phyloP scores from a whole-genome alignment of 129 eudicot genomes.

The Chrysanthemum makinoi region DNA sequence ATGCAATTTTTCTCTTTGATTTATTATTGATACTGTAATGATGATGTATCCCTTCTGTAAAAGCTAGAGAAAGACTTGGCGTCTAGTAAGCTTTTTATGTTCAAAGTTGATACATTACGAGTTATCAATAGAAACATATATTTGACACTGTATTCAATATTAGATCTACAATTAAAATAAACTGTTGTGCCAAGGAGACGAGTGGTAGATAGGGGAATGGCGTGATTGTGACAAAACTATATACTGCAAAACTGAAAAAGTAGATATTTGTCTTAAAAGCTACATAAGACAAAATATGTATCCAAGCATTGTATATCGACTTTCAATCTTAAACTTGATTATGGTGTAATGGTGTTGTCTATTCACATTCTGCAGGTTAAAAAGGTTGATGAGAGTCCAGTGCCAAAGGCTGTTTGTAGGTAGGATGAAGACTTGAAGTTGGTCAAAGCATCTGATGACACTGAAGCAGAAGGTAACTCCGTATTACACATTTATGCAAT shows the following conservation, averaged over 20 bases:
- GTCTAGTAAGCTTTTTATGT: neutral
- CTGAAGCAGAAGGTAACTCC: conserved; percentile 58
- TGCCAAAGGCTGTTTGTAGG: conserved; percentile 21
- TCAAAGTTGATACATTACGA: neutral
- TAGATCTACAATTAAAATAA: too few relatives aligned
- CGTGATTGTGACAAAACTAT: neutral
- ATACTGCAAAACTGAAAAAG: neutral
- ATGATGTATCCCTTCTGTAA: neutral
- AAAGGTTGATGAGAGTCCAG: conserved; percentile 45
- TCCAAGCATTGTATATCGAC: neutral
- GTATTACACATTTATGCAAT: neutral
- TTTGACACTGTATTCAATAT: neutral
- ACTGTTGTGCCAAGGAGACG: too few relatives aligned
- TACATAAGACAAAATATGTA: neutral
- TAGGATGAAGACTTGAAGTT: conserved; percentile 31
- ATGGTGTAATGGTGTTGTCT: neutral
- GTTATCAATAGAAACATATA: neutral
- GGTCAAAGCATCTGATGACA: conserved; percentile 36
- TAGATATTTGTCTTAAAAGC: neutral
- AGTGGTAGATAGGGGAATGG: neutral
- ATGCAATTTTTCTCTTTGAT: too few relatives aligned
- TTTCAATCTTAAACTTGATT: neutral
- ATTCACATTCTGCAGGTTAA: conserved; percentile 47
- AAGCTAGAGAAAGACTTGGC: too few relatives aligned
- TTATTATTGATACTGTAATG: neutral